These are phyloP conservation scores for Heterobasidion parviporum DNA, from an alignment of 1,284 basidiomycete species.

Conservation along the genomic window DNA sequence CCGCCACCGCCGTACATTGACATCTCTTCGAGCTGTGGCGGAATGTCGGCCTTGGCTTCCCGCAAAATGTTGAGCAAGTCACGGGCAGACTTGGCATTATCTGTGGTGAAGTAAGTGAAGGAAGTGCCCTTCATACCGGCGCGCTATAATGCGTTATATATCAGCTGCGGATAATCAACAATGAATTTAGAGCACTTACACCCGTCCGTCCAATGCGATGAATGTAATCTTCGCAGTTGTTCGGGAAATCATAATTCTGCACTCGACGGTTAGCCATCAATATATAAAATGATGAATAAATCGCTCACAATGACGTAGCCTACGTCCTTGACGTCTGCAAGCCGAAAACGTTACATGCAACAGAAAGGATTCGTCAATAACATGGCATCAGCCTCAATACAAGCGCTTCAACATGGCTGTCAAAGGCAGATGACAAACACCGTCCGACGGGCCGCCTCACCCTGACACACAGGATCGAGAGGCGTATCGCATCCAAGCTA, in stretches of 20 bases:
- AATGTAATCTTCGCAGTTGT: conserved; percentile 93
- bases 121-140: conserved; percentile 87
- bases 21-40: conserved; percentile 93
- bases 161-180: neutral
- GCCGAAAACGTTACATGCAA: conserved; percentile 16
- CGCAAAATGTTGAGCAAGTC: conserved; percentile 85
- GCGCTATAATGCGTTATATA: conserved; percentile 38
- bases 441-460: conserved; percentile 29
- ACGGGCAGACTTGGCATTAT: conserved; percentile 90
- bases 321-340: conserved; percentile 89
- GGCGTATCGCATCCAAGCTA: conserved; percentile 38
- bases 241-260: conserved; percentile 95
- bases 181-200: conserved; percentile 31
- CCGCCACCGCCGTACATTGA: conserved; percentile 75
- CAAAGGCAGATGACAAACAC: conserved; percentile 24
- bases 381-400: conserved; percentile 28
- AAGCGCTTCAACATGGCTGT: conserved; percentile 49
- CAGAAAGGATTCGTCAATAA: conserved; percentile 49
- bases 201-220: conserved; percentile 90
- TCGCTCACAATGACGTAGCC: conserved; percentile 81
- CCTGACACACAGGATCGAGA: conserved; percentile 18
- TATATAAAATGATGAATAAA: neutral
- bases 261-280: conserved; percentile 19
- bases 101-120: conserved; percentile 94
- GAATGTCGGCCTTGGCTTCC: conserved; percentile 86